Conservation (phyloP, 139 green algal genomes). For the Chlamydomonas sp. region DNA sequence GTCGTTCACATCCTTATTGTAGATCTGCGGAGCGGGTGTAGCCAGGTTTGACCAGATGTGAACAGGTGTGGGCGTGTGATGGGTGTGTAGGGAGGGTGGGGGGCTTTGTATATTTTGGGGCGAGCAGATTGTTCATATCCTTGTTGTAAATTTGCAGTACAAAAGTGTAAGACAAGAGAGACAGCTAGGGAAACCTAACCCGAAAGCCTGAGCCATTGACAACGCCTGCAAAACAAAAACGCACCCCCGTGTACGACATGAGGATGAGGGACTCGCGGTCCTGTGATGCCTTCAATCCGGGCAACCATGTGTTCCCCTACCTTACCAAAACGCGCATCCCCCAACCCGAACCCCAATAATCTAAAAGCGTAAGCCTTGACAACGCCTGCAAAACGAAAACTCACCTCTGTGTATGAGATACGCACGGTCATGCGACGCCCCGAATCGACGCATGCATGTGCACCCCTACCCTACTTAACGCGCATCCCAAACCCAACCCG, state of each 20-base stretch:
- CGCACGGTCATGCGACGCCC: no score
- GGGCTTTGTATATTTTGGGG: constrained; percentile 65
- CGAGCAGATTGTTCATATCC: constrained; percentile 90
- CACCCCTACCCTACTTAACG: background rate
- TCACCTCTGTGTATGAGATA: no score
- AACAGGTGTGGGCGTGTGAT: no score
- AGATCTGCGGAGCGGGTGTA: constrained; percentile 56
- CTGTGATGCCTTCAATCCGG: constrained; percentile 56
- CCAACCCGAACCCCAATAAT: background rate
- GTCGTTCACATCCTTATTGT: constrained; percentile 98
- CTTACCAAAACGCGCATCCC: constrained; percentile 87
- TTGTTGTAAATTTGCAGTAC: constrained; percentile 90
- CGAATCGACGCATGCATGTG: background rate
- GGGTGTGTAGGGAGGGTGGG: constrained; percentile 78
- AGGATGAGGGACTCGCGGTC: constrained; percentile 71
- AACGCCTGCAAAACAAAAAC: background rate
- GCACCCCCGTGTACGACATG: background rate
- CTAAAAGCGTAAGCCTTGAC: no score
- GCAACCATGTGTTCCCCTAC: constrained; percentile 90
- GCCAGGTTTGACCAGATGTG: no score
- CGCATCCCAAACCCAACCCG: background rate
- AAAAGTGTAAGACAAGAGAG: background rate
- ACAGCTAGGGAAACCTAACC: background rate
- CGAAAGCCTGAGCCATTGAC: no score
- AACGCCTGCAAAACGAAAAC: no score